Evolutionary conservation across 1,139 yeast species (phyloP).

Genomic region (Saccharomycopsis crataegensis): DNA sequence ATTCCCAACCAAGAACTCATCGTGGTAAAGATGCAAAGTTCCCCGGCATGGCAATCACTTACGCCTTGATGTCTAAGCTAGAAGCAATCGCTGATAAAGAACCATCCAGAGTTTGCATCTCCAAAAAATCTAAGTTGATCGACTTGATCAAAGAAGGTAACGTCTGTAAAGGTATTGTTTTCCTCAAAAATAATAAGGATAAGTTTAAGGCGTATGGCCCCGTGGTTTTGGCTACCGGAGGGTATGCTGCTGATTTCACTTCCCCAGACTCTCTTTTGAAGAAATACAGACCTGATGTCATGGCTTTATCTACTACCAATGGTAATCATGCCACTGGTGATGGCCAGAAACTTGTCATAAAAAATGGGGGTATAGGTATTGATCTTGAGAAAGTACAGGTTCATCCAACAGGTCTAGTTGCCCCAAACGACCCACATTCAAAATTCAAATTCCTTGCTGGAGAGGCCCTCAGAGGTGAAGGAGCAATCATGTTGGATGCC

Average conservation of each 20-base stretch:
- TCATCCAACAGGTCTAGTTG: conserved; percentile 77
- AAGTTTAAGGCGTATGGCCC: conserved; percentile 37
- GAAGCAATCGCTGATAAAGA: conserved; percentile 41
- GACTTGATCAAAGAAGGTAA: conserved; percentile 31
- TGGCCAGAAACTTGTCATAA: conserved; percentile 56
- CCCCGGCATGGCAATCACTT: conserved; percentile 76
- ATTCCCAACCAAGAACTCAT: conserved; percentile 67
- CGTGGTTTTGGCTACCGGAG: conserved; percentile 76
- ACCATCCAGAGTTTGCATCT: conserved; percentile 45
- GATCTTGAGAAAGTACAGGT: conserved; percentile 77
- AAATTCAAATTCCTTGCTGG: conserved; percentile 67
- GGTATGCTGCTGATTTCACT: conserved; percentile 58
- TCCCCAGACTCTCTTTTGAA: conserved; percentile 34
- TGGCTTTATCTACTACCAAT: conserved; percentile 62
- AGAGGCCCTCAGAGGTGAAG: conserved; percentile 71
- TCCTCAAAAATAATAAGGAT: conserved; percentile 24
- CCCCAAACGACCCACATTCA: conserved; percentile 46
- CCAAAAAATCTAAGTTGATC: conserved; percentile 49
- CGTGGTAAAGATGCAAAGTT: conserved; percentile 58
- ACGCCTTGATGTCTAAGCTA: conserved; percentile 47
- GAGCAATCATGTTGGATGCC: conserved; percentile 59
- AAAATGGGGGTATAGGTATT: conserved; percentile 51
- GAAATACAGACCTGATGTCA: conserved; percentile 56
- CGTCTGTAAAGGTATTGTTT: conserved; percentile 21
- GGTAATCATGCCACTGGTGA: conserved; percentile 74